phyloP scores from a whole-genome alignment of 1,139 yeast genomes.

The Maudiozyma humilis region DNA sequence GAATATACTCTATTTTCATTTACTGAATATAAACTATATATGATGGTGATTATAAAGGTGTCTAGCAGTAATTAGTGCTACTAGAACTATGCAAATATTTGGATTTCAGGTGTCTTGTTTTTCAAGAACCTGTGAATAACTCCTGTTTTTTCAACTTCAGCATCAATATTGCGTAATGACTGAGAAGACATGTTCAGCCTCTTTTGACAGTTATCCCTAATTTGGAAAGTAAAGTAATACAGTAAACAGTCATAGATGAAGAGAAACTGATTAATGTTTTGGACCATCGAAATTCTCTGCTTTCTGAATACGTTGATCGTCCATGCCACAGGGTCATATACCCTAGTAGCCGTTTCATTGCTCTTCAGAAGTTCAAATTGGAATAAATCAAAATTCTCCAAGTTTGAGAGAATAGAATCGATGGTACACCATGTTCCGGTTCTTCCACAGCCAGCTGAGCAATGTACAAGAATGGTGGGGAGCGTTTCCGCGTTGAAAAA shows the following conservation, averaged over 20 bases:
- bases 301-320: slow-evolving; percentile 48
- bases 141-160: background rate
- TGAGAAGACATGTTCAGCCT: background rate
- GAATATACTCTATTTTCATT: too few species aligned
- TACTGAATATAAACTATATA: too few species aligned
- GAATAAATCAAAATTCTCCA: slow-evolving; percentile 19
- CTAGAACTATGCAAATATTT: background rate
- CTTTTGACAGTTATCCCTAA: slow-evolving; percentile 11
- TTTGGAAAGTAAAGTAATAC: slow-evolving; percentile 24
- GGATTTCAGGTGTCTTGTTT: background rate
- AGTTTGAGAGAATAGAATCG: slow-evolving; percentile 40
- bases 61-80: background rate
- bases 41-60: background rate
- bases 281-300: slow-evolving; percentile 81
- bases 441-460: slow-evolving; percentile 89
- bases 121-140: background rate
- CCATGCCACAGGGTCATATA: slow-evolving; percentile 44
- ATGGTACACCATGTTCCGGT: slow-evolving; percentile 79
- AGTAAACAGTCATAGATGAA: slow-evolving; percentile 56
- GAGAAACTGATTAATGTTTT: slow-evolving; percentile 65
- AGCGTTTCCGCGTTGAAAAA: slow-evolving; percentile 21
- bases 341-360: slow-evolving; percentile 4
- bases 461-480: slow-evolving; percentile 58
- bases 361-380: slow-evolving; percentile 11
- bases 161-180: background rate